phyloP scores from a whole-genome alignment of 345 rosid genomes.

The Brassica juncea region DNA sequence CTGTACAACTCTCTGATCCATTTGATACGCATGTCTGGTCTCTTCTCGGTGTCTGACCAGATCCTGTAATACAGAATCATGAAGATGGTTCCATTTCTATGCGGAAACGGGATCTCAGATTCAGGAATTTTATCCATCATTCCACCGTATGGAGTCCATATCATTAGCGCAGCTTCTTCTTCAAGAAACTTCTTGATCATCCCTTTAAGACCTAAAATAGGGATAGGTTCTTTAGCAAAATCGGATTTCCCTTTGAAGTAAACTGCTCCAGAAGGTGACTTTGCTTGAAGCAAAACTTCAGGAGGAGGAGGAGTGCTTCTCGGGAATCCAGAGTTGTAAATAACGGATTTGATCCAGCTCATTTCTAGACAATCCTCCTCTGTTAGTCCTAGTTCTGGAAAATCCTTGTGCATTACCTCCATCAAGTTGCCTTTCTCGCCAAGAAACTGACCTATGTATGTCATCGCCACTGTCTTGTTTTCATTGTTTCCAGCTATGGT shows the following conservation, averaged over 20 bases:
- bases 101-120: conserved; percentile 59
- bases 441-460: conserved; percentile 52
- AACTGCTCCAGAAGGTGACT: conserved; percentile 29
- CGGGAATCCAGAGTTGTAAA: conserved; percentile 47
- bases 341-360: conserved; percentile 54
- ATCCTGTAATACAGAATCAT: conserved; percentile 44
- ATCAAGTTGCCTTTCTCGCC: conserved; percentile 46
- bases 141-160: conserved; percentile 74
- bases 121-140: conserved; percentile 53
- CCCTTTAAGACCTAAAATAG: background rate
- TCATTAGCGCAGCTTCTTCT: background rate
- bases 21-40: conserved; percentile 30
- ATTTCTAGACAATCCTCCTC: conserved; percentile 48
- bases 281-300: conserved; percentile 46
- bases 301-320: conserved; percentile 28
- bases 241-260: conserved; percentile 31
- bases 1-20: conserved; percentile 52
- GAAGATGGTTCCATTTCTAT: conserved; percentile 49
- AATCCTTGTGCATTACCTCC: conserved; percentile 42
- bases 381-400: conserved; percentile 60
- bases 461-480: conserved; percentile 45
- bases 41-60: conserved; percentile 24
- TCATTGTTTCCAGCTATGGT: conserved; percentile 19
- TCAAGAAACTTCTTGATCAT: conserved; percentile 3
- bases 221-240: conserved; percentile 33